These are phyloP conservation scores for Trichoderma atrobrunneum DNA, from an alignment of 2,329 filamentous ascomycete genomes.

Conservation along the genomic window DNA sequence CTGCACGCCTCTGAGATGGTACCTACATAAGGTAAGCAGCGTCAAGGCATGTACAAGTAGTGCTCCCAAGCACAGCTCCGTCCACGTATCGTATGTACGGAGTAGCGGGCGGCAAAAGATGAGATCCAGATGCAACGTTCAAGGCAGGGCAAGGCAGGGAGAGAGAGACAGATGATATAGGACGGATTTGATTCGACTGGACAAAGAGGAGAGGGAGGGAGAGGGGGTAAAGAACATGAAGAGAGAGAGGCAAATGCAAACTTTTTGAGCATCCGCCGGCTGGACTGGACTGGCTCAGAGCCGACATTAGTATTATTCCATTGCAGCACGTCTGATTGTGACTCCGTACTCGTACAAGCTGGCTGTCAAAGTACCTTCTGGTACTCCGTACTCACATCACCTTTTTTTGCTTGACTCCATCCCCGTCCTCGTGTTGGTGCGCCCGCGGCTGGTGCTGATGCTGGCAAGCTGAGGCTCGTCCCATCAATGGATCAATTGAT, in stretches of 20 bases:
- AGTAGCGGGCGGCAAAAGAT: background rate
- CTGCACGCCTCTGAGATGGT: slow-evolving; percentile 13
- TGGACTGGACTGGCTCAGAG: background rate
- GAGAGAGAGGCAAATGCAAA: slow-evolving; percentile 6
- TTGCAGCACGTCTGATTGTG: background rate
- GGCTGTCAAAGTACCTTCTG: background rate
- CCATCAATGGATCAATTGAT: background rate
- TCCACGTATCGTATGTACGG: background rate
- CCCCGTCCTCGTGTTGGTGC: background rate
- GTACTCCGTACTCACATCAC: background rate
- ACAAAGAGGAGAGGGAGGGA: background rate
- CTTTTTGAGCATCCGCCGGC: slow-evolving; percentile 1
- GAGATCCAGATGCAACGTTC: background rate
- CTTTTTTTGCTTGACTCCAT: background rate
- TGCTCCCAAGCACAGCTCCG: background rate
- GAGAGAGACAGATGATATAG: background rate
- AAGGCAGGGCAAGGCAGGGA: background rate
- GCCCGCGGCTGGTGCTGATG: background rate
- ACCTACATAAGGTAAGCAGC: slow-evolving; percentile 13
- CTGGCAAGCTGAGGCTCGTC: background rate
- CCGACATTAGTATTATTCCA: background rate
- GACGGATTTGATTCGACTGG: background rate
- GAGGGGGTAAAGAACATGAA: background rate
- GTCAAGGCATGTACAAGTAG: background rate
- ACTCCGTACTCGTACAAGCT: background rate